Evolutionary conservation across 306 rosid species (phyloP), one percentile per base, ranked within the genome.

Genomic region (Cicer chorassanicum): DNA sequence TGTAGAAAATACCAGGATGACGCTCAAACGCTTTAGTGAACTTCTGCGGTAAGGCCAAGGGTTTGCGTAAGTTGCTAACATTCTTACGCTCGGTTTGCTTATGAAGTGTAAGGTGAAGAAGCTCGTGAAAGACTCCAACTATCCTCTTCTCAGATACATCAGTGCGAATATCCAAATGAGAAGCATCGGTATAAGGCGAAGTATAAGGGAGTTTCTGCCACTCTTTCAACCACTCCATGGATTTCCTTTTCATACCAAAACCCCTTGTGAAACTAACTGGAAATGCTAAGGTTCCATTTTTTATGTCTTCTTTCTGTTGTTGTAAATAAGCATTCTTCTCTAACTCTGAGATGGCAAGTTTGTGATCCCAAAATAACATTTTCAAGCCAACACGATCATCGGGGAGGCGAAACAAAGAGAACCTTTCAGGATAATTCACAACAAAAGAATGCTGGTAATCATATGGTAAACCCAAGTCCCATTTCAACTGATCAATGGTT

Each of bases 91-190:
- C 98, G 9, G 91, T 91, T 86, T 86, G 87, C 84, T 91, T 93
- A 42, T 87, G 86, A 49, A 91, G 78, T 9, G 92, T 87, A 29
- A 93, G 91, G 79, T 91, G 97, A 77, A 93, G 94, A 67, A 91
- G 91, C 79, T 93, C 97, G 7, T 88, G 97, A 78, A 93, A 93
- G 64, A 91, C 98, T 71, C 94, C 98, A n/a, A 91, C 97, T 57
- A 83, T 73, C 82, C 97, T 89, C 81, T 93, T 93, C 91, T 93
- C 98, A 1, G 92, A 89, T 53, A 60, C 86, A 86, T 93, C 96
- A 1, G 97, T 93, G 40, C 98, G 90, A 41, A 91, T 82, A 86
- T 93, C 97, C 88, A 93, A 79, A 81, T 88, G 87, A 60, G 92
- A 88, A 43, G 91, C 80, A 74, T 83, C 81, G 4, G 56, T 21